Conservation (phyloP, 2,329 filamentous ascomycete species). For the Byssoonygena ceratinophila region DNA sequence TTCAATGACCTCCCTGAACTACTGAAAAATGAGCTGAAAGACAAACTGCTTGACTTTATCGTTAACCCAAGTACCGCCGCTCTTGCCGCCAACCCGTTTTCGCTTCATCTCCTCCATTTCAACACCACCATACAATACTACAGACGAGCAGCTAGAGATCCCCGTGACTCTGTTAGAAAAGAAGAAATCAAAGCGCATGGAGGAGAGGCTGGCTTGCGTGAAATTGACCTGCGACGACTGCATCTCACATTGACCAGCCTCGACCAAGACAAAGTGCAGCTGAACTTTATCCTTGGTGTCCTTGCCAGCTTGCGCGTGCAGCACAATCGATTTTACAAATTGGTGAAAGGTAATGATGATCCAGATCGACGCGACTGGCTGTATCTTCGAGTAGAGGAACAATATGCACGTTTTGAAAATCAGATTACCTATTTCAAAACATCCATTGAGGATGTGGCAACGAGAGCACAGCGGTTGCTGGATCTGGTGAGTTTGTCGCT, state of each 20-base stretch:
- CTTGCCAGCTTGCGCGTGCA: constrained; percentile 9
- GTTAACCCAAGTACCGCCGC: constrained; percentile 6
- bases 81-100: constrained; percentile 9
- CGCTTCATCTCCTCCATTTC: constrained; percentile 13
- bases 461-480: constrained; percentile 9
- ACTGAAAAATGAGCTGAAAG: constrained; percentile 8
- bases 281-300: constrained; percentile 14
- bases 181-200: constrained; percentile 13
- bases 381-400: constrained; percentile 13
- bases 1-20: constrained; percentile 12
- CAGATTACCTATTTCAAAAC: constrained; percentile 15
- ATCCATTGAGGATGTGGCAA: constrained; percentile 12
- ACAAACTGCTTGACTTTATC: constrained; percentile 12
- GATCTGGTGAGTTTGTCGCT: constrained; percentile 1
- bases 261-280: constrained; percentile 13
- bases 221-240: constrained; percentile 11
- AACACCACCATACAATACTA: constrained; percentile 14
- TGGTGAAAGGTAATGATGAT: constrained; percentile 7
- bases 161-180: constrained; percentile 12
- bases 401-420: constrained; percentile 13
- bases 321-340: constrained; percentile 11
- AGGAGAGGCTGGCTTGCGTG: constrained; percentile 6
- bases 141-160: constrained; percentile 12
- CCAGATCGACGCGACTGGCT: constrained; percentile 11
- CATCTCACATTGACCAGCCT: constrained; percentile 13